Evolutionary conservation across 345 rosid genomes (phyloP).

Genomic region (Conringia planisiliqua): DNA sequence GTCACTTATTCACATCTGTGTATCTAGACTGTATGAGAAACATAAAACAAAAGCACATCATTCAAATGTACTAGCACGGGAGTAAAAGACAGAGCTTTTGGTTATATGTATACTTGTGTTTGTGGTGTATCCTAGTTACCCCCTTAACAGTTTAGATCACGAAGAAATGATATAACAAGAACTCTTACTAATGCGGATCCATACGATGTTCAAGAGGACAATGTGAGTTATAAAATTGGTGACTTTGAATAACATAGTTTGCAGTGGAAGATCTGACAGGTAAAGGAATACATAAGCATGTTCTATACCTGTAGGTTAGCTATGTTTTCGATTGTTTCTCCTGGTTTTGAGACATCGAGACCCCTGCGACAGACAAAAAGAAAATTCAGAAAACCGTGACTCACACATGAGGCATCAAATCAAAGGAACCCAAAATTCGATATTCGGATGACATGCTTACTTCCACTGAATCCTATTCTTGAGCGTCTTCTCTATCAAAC

Average conservation of each 20-base stretch:
- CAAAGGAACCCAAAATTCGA: conserved; percentile 5
- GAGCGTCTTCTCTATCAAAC: conserved; percentile 93
- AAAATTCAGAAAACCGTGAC: conserved; percentile 15
- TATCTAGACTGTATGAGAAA: not conserved
- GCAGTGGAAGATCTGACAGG: conserved; percentile 11
- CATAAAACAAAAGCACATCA: not conserved
- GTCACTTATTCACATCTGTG: not conserved
- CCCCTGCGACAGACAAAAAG: conserved; percentile 54
- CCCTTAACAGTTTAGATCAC: not conserved
- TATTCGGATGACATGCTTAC: conserved; percentile 42
- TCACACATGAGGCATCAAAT: conserved; percentile 14
- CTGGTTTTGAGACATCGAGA: conserved; percentile 80
- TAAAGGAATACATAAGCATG: conserved; percentile 2
- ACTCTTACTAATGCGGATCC: conserved; percentile 3
- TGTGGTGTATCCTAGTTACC: conserved; percentile 1
- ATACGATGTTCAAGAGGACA: conserved; percentile 10
- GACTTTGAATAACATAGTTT: conserved; percentile 1
- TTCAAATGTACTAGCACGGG: not conserved
- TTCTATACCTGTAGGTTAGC: conserved; percentile 73
- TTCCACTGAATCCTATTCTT: conserved; percentile 98
- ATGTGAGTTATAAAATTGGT: not conserved
- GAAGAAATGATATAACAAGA: not conserved
- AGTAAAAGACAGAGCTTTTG: not conserved
- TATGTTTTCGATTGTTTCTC: conserved; percentile 68
- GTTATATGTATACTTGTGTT: not conserved